Evolutionary conservation across 163 green algal genomes (phyloP).

Genomic region (Picocystis sp.): DNA sequence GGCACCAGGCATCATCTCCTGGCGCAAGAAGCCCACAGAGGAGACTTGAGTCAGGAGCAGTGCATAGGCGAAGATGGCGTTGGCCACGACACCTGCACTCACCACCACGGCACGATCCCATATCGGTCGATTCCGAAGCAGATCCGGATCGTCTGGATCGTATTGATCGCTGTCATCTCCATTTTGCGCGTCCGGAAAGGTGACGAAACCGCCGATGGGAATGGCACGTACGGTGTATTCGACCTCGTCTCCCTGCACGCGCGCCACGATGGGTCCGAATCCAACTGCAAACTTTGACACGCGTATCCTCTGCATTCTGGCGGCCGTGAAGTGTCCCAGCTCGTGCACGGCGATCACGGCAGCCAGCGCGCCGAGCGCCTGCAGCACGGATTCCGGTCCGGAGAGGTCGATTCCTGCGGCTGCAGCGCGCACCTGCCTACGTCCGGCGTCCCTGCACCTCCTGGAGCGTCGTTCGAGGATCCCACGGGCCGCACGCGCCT

Average conservation of each 20-base stretch:
- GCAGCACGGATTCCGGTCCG: constrained; percentile 36
- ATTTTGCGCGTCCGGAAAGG: constrained; percentile 86
- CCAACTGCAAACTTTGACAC: constrained; percentile 90
- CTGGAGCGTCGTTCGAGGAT: no score
- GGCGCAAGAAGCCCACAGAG: no score
- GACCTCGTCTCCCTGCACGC: constrained; percentile 30
- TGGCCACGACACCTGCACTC: constrained; percentile 71
- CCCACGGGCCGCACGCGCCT: no score
- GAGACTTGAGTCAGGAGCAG: constrained; percentile 66
- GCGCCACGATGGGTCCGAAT: constrained; percentile 67
- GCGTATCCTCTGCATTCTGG: constrained; percentile 66
- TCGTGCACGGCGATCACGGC: constrained; percentile 78
- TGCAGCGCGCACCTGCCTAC: not conserved
- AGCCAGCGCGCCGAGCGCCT: constrained; percentile 64
- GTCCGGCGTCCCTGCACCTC: no score
- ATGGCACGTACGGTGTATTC: constrained; percentile 89
- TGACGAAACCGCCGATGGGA: constrained; percentile 88
- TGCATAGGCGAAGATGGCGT: constrained; percentile 72
- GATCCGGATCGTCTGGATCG: constrained; percentile 47
- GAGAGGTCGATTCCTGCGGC: constrained; percentile 31
- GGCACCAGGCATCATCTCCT: constrained; percentile 57
- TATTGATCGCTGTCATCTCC: constrained; percentile 28
- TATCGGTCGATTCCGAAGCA: constrained; percentile 75
- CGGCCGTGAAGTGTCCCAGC: constrained; percentile 77
- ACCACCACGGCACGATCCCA: constrained; percentile 49